Evolutionary conservation across 257 asterid genomes (phyloP).

Genomic region (Nicotiana noctiflora): DNA sequence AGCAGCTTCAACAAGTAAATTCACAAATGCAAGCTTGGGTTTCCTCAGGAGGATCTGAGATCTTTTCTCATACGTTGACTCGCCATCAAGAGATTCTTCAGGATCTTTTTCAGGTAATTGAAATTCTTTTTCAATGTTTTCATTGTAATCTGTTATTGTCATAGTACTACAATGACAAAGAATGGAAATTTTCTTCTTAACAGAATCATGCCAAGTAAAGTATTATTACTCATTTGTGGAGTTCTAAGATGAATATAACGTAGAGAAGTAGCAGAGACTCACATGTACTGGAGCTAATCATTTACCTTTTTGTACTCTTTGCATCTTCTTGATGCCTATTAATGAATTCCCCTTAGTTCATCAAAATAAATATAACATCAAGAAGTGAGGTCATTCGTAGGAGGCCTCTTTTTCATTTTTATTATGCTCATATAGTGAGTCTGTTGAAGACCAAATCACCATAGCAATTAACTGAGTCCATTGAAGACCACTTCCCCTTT

Average conservation of each 20-base stretch:
- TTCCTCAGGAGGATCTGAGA: slow-evolving; percentile 92
- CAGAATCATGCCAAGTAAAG: neutral
- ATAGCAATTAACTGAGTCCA: too few species aligned
- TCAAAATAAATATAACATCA: neutral
- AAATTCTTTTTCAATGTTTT: neutral
- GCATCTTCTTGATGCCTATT: too few species aligned
- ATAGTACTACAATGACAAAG: neutral
- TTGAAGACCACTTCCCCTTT: neutral
- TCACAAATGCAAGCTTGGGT: slow-evolving; percentile 95
- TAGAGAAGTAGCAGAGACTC: too few species aligned
- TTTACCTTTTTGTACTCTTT: too few species aligned
- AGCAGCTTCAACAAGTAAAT: slow-evolving; percentile 78
- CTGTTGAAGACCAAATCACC: too few species aligned
- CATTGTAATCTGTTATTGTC: neutral
- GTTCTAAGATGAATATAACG: neutral
- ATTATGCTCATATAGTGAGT: neutral
- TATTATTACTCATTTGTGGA: neutral
- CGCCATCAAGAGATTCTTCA: slow-evolving; percentile 94
- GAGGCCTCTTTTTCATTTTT: neutral
- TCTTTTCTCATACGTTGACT: slow-evolving; percentile 82
- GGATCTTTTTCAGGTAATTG: slow-evolving; percentile 76
- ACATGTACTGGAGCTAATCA: too few species aligned
- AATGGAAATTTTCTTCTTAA: neutral
- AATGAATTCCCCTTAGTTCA: too few species aligned
- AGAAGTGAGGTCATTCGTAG: neutral